Evolutionary conservation across 495 filamentous ascomycete species (phyloP).

Genomic region (Sporormia fimetaria): DNA sequence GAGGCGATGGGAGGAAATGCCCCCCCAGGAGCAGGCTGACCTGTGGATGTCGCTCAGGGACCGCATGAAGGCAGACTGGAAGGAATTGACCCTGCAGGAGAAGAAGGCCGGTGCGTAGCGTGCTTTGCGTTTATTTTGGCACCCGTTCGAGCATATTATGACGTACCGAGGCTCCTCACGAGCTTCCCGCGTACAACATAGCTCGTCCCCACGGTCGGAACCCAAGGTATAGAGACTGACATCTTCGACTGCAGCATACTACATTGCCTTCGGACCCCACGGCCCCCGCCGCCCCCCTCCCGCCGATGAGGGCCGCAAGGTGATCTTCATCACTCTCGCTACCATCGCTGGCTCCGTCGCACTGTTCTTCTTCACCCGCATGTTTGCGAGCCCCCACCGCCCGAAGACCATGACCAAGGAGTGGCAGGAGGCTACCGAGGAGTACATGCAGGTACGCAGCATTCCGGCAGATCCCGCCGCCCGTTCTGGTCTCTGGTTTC

Average conservation of each 20-base stretch:
- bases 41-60: slow-evolving; percentile 96
- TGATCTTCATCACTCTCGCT: slow-evolving; percentile 56
- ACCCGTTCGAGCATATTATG: slow-evolving; percentile 1
- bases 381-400: slow-evolving; percentile 43
- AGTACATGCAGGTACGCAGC: slow-evolving; percentile 68
- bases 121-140: slow-evolving; percentile 6
- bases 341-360: slow-evolving; percentile 34
- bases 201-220: slow-evolving; percentile 1
- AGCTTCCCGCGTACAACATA: neutral
- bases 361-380: slow-evolving; percentile 28
- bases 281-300: slow-evolving; percentile 74
- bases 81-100: slow-evolving; percentile 85
- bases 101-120: slow-evolving; percentile 90
- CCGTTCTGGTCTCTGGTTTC: slow-evolving; percentile 4
- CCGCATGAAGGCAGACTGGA: slow-evolving; percentile 96
- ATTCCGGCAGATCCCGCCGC: neutral
- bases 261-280: slow-evolving; percentile 93
- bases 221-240: slow-evolving; percentile 18
- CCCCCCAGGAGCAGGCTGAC: slow-evolving; percentile 95
- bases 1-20: slow-evolving; percentile 97
- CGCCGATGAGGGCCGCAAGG: slow-evolving; percentile 66
- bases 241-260: slow-evolving; percentile 62
- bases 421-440: slow-evolving; percentile 84
- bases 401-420: slow-evolving; percentile 90
- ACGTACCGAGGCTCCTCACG: neutral